Base-by-base conservation (phyloP, 805 yeast species). In the Kluyveromyces dobzhanskii region DNA sequence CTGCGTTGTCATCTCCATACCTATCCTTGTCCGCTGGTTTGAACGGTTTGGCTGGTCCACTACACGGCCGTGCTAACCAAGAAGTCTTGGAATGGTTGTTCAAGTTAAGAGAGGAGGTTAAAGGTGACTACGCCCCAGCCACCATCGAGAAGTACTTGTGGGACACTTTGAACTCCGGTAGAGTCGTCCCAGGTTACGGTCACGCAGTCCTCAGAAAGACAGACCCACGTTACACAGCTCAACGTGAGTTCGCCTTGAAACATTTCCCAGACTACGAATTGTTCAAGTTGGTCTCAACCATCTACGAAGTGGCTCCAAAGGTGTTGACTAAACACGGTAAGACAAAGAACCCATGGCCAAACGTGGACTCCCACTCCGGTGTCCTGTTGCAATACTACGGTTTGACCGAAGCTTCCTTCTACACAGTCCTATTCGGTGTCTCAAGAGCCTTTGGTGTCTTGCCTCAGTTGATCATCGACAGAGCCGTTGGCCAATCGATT, bases 301-400 rank as follows among this genome's bases (percentile, higher is more conserved):
- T 83, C 57, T 81, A 80, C 66, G 80, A 82, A 65, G 84, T 83
- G 54, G 92, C 92, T 47, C 92, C 92, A 65, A 73, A 64, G 50
- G 90, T 83, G 37, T 73, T 83, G 53, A 78, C 83, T 53, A 71
- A 80, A 67, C 90, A 83, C 65, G 92, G 90, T 64, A 84, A 84
- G 76, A 83, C 90, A 59, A 82, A 83, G 76, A 83, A 83, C 76
- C 92, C 92, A 67, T 83, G 87, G 87, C 92, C 94, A 66, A 83
- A 83, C 61, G 94, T 83, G 49, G 94, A 83, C 67, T 80, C 92
- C 39, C 86, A 80, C 68, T 81, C 90, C 37, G 94, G 94, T 68
- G 86, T 82, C 46, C 66, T 84, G 53, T 72, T 83, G 65, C 88
- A 83, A 67, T 79, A 84, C 75, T 83, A 83, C 69, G 94, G 94